Conservation (phyloP, 306 rosid species). For the Sophora flavescens region DNA sequence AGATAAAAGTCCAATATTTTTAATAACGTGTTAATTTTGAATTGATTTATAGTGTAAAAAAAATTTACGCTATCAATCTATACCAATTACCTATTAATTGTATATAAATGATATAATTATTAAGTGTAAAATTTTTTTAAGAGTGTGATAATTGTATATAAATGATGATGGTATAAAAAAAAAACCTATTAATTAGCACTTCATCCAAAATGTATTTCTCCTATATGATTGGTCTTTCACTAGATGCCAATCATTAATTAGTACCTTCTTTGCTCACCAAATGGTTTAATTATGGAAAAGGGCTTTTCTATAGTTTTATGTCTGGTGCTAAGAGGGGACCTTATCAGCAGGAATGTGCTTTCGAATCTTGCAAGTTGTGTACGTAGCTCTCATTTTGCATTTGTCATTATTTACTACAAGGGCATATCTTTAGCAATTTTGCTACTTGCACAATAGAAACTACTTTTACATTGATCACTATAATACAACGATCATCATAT, state of each 20-base stretch:
- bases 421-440: conserved; percentile 7
- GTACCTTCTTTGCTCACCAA: conserved; percentile 26
- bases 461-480: too few species aligned
- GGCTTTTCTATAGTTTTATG: neutral
- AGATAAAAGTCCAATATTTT: too few species aligned
- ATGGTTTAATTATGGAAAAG: conserved; percentile 33
- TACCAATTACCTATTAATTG: too few species aligned
- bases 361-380: conserved; percentile 14
- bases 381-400: conserved; percentile 43
- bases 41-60: too few species aligned
- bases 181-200: neutral
- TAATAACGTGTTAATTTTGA: too few species aligned
- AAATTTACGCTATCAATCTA: too few species aligned
- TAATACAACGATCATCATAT: too few species aligned
- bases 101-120: too few species aligned
- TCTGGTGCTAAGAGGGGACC: conserved; percentile 19
- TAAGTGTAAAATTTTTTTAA: too few species aligned
- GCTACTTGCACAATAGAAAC: too few species aligned
- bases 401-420: conserved; percentile 40
- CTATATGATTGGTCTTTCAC: conserved; percentile 1
- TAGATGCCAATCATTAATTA: conserved; percentile 3
- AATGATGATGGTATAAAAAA: too few species aligned
- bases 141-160: too few species aligned
- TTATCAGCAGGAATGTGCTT: conserved; percentile 28
- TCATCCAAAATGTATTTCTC: neutral